Conservation (phyloP, 2,329 filamentous ascomycete genomes). For the Epichloe gansuensis region DNA sequence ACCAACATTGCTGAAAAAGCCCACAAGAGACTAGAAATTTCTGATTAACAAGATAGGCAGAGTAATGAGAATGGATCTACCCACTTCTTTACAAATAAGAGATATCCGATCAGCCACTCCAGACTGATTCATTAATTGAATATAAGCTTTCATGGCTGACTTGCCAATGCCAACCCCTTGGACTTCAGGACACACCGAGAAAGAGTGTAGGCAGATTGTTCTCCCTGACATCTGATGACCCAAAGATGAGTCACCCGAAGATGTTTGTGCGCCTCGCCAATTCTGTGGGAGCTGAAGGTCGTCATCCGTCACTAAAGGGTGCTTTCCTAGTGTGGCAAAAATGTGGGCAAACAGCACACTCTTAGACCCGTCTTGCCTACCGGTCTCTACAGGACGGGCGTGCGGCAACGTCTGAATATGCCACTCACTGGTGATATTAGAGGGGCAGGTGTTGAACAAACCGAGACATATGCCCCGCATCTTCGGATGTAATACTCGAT, state of each 20-base stretch:
- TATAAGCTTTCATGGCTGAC: conserved; percentile 40
- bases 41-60: background rate
- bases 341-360: conserved; percentile 65
- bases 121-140: conserved; percentile 57
- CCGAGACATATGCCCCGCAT: conserved; percentile 59
- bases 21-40: conserved; percentile 43
- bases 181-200: conserved; percentile 66
- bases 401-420: conserved; percentile 37
- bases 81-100: conserved; percentile 53
- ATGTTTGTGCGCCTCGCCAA: conserved; percentile 43
- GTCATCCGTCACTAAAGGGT: conserved; percentile 36
- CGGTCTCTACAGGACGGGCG: conserved; percentile 44
- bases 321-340: conserved; percentile 58
- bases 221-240: conserved; percentile 64
- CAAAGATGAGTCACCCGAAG: conserved; percentile 23
- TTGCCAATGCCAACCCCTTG: conserved; percentile 64
- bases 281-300: conserved; percentile 64
- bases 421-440: conserved; percentile 33
- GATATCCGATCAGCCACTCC: conserved; percentile 61
- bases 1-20: conserved; percentile 65
- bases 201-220: conserved; percentile 71
- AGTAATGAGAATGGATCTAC: background rate
- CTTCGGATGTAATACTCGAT: conserved; percentile 15
- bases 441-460: conserved; percentile 57
- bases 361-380: conserved; percentile 16